Conservation (phyloP, 2,329 filamentous ascomycete genomes). For the Massarina eburnea region DNA sequence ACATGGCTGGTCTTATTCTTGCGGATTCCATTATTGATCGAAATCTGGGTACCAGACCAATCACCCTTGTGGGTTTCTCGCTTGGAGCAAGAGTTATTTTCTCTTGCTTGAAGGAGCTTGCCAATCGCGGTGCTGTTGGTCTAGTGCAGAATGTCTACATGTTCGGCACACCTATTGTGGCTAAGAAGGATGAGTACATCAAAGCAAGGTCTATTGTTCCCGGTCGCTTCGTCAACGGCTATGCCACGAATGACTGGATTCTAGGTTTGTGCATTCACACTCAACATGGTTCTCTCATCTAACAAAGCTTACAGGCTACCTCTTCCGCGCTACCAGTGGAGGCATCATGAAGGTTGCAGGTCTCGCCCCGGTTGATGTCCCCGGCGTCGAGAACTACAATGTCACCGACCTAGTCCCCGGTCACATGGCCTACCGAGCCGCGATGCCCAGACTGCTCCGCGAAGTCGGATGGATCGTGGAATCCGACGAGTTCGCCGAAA, state of each 20-base stretch:
- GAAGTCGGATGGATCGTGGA: constrained; percentile 90
- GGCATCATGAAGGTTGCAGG: constrained; percentile 89
- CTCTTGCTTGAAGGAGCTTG: constrained; percentile 83
- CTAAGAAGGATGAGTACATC: constrained; percentile 86
- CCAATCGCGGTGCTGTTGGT: constrained; percentile 79
- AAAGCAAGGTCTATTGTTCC: constrained; percentile 79
- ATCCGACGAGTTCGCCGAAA: constrained; percentile 92
- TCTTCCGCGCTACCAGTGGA: constrained; percentile 91
- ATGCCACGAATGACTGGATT: constrained; percentile 96
- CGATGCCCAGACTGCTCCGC: constrained; percentile 84
- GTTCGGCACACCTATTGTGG: constrained; percentile 89
- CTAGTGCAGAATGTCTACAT: constrained; percentile 93
- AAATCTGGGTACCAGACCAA: constrained; percentile 85
- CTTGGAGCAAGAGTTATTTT: constrained; percentile 91
- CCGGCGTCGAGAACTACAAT: constrained; percentile 84
- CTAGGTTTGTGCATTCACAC: constrained; percentile 57
- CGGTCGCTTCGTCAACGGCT: constrained; percentile 94
- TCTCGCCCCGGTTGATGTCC: constrained; percentile 75
- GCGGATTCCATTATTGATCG: constrained; percentile 92
- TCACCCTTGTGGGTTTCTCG: constrained; percentile 94
- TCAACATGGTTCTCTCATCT: constrained; percentile 4
- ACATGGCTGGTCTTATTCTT: constrained; percentile 83
- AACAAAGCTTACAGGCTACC: constrained; percentile 59
- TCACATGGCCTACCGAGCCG: constrained; percentile 94
- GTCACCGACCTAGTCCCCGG: constrained; percentile 83